A percentile compares a stretch with the other conserved stretches of the same genome.
phyloP scores from a whole-genome alignment of 192 early-diverging fungal genomes.

The Coemansia sp. region DNA sequence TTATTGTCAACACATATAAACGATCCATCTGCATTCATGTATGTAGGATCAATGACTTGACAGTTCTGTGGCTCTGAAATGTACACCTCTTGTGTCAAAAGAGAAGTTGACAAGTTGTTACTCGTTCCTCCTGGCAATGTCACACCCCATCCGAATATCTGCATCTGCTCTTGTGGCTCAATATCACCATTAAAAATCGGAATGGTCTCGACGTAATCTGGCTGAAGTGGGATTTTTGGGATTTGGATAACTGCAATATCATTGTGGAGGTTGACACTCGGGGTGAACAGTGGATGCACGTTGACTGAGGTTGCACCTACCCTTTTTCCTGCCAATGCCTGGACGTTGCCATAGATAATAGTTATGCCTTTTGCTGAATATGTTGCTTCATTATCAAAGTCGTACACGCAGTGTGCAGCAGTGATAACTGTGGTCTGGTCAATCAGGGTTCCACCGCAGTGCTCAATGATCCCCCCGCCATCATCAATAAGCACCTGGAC shows the following conservation, averaged over 20 bases:
- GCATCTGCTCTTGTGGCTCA: conserved; percentile 19
- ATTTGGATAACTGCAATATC: conserved; percentile 47
- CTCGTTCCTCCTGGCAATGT: conserved; percentile 24
- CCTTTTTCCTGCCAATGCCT: conserved; percentile 4
- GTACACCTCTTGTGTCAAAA: conserved; percentile 36
- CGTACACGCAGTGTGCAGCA: no score
- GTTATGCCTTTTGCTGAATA: conserved; percentile 8
- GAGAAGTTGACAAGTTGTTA: conserved; percentile 5
- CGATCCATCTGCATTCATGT: conserved; percentile 25
- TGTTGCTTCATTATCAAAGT: no score
- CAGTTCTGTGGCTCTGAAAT: conserved; percentile 38
- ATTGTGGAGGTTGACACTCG: conserved; percentile 10
- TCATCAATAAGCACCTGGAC: conserved; percentile 21
- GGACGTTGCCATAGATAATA: conserved; percentile 30
- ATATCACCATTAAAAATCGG: conserved; percentile 25
- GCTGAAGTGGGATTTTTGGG: conserved; percentile 11
- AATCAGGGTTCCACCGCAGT: no score
- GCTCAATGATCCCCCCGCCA: no score
- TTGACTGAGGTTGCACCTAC: conserved; percentile 21
- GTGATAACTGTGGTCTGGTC: no score
- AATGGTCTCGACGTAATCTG: conserved; percentile 21
- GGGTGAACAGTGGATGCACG: conserved; percentile 29
- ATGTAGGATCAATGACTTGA: conserved; percentile 32
- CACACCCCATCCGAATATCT: conserved; percentile 48
- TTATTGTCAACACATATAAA: conserved; percentile 43